Base-by-base conservation (phyloP, 768 basidiomycete species). In the Lactarius vividus region DNA sequence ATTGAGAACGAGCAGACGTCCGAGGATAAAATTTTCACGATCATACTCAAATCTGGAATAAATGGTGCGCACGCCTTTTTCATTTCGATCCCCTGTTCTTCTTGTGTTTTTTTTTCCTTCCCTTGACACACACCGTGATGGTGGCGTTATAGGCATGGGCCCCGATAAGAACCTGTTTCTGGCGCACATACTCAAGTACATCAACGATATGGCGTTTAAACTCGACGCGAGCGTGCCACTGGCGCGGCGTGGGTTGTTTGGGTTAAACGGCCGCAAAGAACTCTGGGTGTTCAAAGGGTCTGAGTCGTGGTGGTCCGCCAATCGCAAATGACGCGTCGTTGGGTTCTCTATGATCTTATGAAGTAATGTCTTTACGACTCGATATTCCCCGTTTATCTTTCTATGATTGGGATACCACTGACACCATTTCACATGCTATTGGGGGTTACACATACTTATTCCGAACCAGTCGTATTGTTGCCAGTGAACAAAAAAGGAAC, bases 181-280 rank as follows among this genome's bases (percentile, higher is more conserved):
- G 40, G 84, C 87, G 71, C 84, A 87, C 70, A 79, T 88, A 26
- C 76, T 91, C 28, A 84, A 85, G 69, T 82, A 84, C 66, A 79
- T 91, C 68, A 79, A 77, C 69, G 75, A 77, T 26, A 75, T 85
- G 62, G 83, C 86, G 13, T 92, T 83, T 74, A 80, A 82, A 57
- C 81, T 92, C 16, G 84, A 88, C 69, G 87, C 88, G 2, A 83
- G 86, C 26, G 75, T 92, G n/a, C 83, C 85, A 0, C 80, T 92
- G 71, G 85, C 80, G 1, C 71, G 75, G 6, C 63, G 71, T 13
- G 77, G 78, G 5, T 67, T 79, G 33, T 70, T 81, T 57, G 77
- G 78, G 28, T 71, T 83, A 29, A 75, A 78, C 18, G 71, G 75
- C 18, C 79, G 81, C 64, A 83, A 80, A 71, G 89, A 91, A 73